Conservation (phyloP, 495 filamentous ascomycete species). For the Aspergillus kassunensis region DNA sequence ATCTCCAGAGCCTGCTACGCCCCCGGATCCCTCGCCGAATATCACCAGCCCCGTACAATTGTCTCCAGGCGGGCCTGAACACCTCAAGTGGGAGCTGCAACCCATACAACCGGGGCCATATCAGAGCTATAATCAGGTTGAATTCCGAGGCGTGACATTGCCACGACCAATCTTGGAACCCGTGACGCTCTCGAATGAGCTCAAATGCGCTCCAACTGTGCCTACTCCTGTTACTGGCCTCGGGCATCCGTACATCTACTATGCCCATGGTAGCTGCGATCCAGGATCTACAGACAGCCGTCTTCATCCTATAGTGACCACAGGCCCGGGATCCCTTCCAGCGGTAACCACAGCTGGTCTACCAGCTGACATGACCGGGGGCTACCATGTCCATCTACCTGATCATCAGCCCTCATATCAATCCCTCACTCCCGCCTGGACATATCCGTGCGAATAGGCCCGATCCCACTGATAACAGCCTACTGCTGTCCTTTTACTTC, state of each 20-base stretch:
- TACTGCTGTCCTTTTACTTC: not conserved
- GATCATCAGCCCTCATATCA: constrained; percentile 25
- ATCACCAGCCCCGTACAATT: constrained; percentile 20
- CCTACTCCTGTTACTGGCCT: constrained; percentile 7
- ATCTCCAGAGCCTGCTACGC: constrained; percentile 39
- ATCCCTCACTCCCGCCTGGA: constrained; percentile 28
- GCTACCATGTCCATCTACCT: constrained; percentile 27
- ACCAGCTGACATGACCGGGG: constrained; percentile 25
- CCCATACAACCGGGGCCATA: constrained; percentile 20
- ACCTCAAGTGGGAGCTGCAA: constrained; percentile 38
- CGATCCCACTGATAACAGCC: not conserved
- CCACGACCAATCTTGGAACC: constrained; percentile 19
- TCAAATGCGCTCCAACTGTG: constrained; percentile 16
- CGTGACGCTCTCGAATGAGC: constrained; percentile 18
- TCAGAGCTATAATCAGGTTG: constrained; percentile 22
- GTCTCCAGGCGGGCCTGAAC: constrained; percentile 17
- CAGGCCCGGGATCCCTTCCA: constrained; percentile 14
- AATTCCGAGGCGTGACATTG: constrained; percentile 24
- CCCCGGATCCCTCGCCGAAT: constrained; percentile 33
- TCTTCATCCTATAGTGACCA: constrained; percentile 17
- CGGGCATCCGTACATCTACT: constrained; percentile 18
- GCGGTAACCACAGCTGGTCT: constrained; percentile 13
- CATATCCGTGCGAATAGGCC: constrained; percentile 28
- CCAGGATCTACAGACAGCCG: constrained; percentile 12
- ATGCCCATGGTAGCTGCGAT: constrained; percentile 9